Conservation (phyloP, 257 asterid genomes). For the Agastache rugosa region DNA sequence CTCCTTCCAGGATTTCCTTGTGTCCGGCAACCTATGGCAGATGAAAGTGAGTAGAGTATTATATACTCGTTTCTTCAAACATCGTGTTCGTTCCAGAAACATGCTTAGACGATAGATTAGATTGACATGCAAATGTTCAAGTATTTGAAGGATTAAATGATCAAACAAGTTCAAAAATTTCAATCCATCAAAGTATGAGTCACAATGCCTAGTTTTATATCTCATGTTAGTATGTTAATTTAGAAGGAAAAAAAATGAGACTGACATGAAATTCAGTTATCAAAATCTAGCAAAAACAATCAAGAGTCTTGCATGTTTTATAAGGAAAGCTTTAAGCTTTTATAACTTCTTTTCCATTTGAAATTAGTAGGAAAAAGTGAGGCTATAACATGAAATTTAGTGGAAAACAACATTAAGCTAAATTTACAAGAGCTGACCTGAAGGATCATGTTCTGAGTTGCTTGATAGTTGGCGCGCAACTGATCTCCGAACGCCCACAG, state of each 20-base stretch:
- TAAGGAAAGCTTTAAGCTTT: background rate
- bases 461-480: slow-evolving; percentile 63
- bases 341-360: background rate
- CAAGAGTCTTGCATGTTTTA: background rate
- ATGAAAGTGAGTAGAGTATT: background rate
- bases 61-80: background rate
- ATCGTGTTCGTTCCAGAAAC: no score
- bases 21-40: slow-evolving; percentile 81
- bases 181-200: no score
- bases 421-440: slow-evolving; percentile 46
- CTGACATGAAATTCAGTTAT: background rate
- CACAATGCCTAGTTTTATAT: no score
- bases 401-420: background rate
- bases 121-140: no score
- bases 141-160: background rate
- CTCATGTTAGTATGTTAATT: no score
- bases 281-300: background rate
- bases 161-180: background rate
- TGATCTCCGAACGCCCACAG: slow-evolving; percentile 73
- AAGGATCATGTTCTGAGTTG: slow-evolving; percentile 69
- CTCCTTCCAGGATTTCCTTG: slow-evolving; percentile 82
- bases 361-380: background rate
- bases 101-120: background rate
- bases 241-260: no score
- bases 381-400: background rate